Conservation (phyloP, 2,329 filamentous ascomycete species). For the Alternaria incomplexa region DNA sequence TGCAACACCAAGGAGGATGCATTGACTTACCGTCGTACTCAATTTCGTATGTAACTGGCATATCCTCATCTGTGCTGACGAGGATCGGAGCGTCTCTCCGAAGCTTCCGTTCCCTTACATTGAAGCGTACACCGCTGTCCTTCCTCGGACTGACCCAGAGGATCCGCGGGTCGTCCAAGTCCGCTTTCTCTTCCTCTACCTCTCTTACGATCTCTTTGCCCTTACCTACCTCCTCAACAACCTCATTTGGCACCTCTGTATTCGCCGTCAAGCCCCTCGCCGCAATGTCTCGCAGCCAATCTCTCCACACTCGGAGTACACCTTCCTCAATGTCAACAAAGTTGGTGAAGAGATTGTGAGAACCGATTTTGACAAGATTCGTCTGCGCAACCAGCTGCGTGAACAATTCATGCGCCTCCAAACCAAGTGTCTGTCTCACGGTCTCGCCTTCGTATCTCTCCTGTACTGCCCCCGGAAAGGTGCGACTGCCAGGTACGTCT, state of each 20-base stretch:
- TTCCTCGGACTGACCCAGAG: constrained; percentile 71
- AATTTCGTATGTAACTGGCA: constrained; percentile 72
- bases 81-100: constrained; percentile 60
- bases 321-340: constrained; percentile 71
- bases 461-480: constrained; percentile 37
- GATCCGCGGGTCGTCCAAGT: constrained; percentile 48
- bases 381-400: constrained; percentile 73
- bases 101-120: constrained; percentile 62
- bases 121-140: constrained; percentile 72
- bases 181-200: constrained; percentile 6
- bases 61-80: constrained; percentile 65
- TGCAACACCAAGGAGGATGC: constrained; percentile 20
- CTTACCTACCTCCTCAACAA: constrained; percentile 31
- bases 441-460: constrained; percentile 48
- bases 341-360: constrained; percentile 65
- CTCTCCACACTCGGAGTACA: constrained; percentile 72
- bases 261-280: constrained; percentile 22
- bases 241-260: constrained; percentile 17
- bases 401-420: constrained; percentile 75
- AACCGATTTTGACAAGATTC: constrained; percentile 71
- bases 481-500: constrained; percentile 55
- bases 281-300: constrained; percentile 67
- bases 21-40: constrained; percentile 69
- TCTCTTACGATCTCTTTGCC: constrained; percentile 27
- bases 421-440: constrained; percentile 65